Evolutionary conservation across 2,329 filamentous ascomycete species (phyloP).

Genomic region (Scytalidium sp.): DNA sequence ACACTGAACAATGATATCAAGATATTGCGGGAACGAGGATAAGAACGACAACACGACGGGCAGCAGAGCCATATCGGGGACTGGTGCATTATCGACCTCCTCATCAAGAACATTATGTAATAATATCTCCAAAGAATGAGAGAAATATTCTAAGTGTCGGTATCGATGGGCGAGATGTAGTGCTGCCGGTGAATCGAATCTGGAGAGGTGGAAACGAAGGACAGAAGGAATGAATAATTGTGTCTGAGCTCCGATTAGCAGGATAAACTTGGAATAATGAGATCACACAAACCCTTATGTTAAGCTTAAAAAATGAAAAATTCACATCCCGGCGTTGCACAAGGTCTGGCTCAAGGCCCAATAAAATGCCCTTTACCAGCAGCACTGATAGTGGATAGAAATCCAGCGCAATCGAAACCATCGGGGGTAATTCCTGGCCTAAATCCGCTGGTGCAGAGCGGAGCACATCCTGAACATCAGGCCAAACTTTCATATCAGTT

Average conservation of each 20-base stretch:
- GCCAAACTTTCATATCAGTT: slow-evolving; percentile 80
- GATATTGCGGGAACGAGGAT: slow-evolving; percentile 77
- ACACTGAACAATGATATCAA: slow-evolving; percentile 95
- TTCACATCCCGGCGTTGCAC: slow-evolving; percentile 89
- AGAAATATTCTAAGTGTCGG: slow-evolving; percentile 83
- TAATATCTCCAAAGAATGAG: slow-evolving; percentile 87
- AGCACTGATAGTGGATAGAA: slow-evolving; percentile 91
- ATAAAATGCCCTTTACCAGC: slow-evolving; percentile 82
- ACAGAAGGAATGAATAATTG: slow-evolving; percentile 91
- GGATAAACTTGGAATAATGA: not conserved
- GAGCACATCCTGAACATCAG: slow-evolving; percentile 81
- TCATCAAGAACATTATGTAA: slow-evolving; percentile 92
- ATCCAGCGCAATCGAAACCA: slow-evolving; percentile 80
- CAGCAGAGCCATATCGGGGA: slow-evolving; percentile 62
- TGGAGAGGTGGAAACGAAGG: slow-evolving; percentile 72
- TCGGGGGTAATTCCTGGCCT: slow-evolving; percentile 66
- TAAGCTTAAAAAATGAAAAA: slow-evolving; percentile 87
- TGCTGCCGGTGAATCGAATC: slow-evolving; percentile 76
- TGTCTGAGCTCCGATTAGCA: slow-evolving; percentile 52
- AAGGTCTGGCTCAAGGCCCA: slow-evolving; percentile 89
- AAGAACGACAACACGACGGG: slow-evolving; percentile 60
- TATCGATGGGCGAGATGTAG: slow-evolving; percentile 82
- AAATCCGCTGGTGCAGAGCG: slow-evolving; percentile 64
- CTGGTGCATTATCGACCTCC: slow-evolving; percentile 74
- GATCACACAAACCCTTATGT: slow-evolving; percentile 67